Evolutionary conservation across 1,284 basidiomycete genomes (phyloP), one percentile per base, ranked within the genome.

Genomic region (Marasmius tenuissimus): DNA sequence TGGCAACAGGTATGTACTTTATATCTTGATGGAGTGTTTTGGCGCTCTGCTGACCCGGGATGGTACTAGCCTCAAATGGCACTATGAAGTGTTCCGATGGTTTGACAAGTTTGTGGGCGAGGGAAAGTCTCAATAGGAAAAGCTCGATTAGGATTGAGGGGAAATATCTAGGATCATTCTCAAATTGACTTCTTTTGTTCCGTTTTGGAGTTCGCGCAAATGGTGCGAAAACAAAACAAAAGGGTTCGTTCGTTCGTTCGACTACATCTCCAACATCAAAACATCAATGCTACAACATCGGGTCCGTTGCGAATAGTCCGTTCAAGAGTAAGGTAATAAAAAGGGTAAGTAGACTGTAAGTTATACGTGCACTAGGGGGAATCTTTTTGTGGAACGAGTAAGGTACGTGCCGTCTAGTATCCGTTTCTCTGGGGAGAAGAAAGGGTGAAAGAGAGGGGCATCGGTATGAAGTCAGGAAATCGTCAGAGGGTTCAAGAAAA

Each of bases 11-110:
- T 85, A 37, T 39, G 76, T 67, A 37, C 40, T 39, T 37, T 18
- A 10, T 37, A 11, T 45, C 35, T 48, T 42, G 45, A 51, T 57
- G 12, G 9, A 40, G 45, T 57, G 9, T 49, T 38, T 57, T 33
- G 40, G 16, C 50, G 58, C 42, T 54, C 40, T 40, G 42, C 50
- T 42, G 12, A 45, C 50, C 16, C n/a, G 16, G 3, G 33, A 52
- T 34, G 40, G n/a, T 54, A 38, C 27, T 52, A 90, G 88, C 71
- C 72, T 92, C 69, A 92, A 91, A 74, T 95, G 91, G 90, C 91
- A 96, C 73, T 81, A 90, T 66, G 96, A 97, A 73, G 90, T 97
- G 5, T 89, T 97, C 76, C 81, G 84, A 61, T 97, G 93, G 93
- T 87, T 96, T 64, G 84, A 93, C 65, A 33, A n/a, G 34, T 54